Base-by-base conservation (phyloP, 768 basidiomycete species). In the Panellus pusillus region DNA sequence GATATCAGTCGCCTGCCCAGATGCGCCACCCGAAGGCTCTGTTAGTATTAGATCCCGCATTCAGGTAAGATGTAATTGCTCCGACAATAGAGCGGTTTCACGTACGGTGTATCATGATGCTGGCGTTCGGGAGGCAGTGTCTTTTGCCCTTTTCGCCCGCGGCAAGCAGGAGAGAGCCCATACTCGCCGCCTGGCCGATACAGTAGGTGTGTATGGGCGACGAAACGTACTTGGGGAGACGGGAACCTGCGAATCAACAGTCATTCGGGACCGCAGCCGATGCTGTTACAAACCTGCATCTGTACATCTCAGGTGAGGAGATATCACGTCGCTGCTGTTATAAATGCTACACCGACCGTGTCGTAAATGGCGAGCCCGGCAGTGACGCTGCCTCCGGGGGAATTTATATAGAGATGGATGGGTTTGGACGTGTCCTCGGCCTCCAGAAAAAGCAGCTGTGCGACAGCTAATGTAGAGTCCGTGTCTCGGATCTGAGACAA, bases 71-170 rank as follows among this genome's bases (percentile, higher is more conserved):
- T 45, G 57, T 41, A 35, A 28, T 40, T 15, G 32, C 17, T 35
- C 24, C 29, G 31, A 47, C 28, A 68, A 84, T 65, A 35, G 39
- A 13, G 27, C 47, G 28, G 46, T 18, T 19, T 13, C 28, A 71
- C 79, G 57, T 68, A 96, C 95, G 96, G 69, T 98, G 96, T 50
- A 98, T 98, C 96, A 98, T 98, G 65, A 98, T 93, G 66, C 89
- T 92, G 17, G 93, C 88, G 67, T 98, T 91, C 12, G 93, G 93
- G 53, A 98, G 79, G 62, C 89, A 89, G 67, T 93, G 93, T 28
- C 96, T 80, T 68, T 95, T 93, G 32, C 95, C 95, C 61, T 79
- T 85, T 73, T 89, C 93, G 32, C 93, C 94, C 44, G 93, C 93
- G 9, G 93, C 89, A 5, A 98, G 81, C 15, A 98, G 80, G 44